Evolutionary conservation across 1,284 basidiomycete genomes (phyloP), one percentile per base, ranked within the genome.

Genomic region (Meira miltonrushii): DNA sequence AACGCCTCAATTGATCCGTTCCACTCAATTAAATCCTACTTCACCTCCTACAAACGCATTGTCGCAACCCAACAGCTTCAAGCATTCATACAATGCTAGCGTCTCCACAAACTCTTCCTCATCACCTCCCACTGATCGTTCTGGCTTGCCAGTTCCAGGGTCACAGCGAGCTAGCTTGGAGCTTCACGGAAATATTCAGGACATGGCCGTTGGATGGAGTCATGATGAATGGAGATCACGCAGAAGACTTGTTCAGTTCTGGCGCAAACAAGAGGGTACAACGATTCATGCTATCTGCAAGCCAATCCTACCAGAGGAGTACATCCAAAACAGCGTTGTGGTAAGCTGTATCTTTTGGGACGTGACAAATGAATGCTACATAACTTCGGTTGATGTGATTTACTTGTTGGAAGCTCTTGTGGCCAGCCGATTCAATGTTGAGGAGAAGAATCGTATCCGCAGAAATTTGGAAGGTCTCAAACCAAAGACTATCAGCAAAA

Each of bases 381-480:
- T 92, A 66, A 97, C 93, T 12, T 94, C 91, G 0, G 93, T 96
- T 63, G 93, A 97, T 78, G 87, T 92, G 75, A 94, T 97, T 75
- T 90, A 88, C 77, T 83, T 96, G 15, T 85, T 97, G 55, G 92
- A 96, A 80, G 86, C 87, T 12, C 83, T 97, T 47, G 88, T 92
- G 37, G 88, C 87, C 25, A 85, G 85, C 41, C 83, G 87, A 51
- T 94, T 95, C 75, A 87, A 87, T 19, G 89, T 94, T 44, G 92
- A 94, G 79, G 93, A 96, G 83, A 96, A 95, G 83, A 96, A 96
- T 75, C 84, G 93, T 43, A 95, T 96, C 69, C 83, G 94, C 56
- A 84, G 93, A 58, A 96, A 96, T 79, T 82, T 97, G 39, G 92
- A 97, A 79, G 90, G 89, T 19, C 88, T 95, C 76, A 84, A 87